Percentiles rank a stretch among this genome's conserved stretches.
phyloP scores from a whole-genome alignment of 129 eudicot genomes.

The Helianthus annuus region DNA sequence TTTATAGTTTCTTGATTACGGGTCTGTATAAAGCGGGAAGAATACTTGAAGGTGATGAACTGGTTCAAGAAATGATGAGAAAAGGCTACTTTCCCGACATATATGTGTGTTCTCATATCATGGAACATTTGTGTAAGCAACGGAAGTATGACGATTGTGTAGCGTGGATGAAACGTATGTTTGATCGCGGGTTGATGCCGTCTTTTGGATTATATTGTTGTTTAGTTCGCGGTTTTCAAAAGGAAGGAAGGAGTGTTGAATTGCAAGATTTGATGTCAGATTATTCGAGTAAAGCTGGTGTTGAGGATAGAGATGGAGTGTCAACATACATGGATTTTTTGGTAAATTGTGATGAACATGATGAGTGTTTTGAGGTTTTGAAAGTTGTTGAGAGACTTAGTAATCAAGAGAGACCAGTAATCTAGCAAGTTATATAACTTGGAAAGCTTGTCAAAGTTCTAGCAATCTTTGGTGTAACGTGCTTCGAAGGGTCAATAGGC shows the following conservation, averaged over 20 bases:
- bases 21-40: slow-evolving; percentile 44
- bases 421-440: no score
- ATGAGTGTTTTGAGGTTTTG: slow-evolving; percentile 36
- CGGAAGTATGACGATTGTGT: slow-evolving; percentile 29
- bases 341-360: slow-evolving; percentile 36
- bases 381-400: slow-evolving; percentile 30
- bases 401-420: slow-evolving; percentile 32
- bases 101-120: slow-evolving; percentile 21
- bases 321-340: slow-evolving; percentile 30
- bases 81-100: slow-evolving; percentile 30
- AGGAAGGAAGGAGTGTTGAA: slow-evolving; percentile 35
- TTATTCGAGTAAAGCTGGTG: slow-evolving; percentile 24
- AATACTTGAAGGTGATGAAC: slow-evolving; percentile 31
- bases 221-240: slow-evolving; percentile 32
- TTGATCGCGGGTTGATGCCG: slow-evolving; percentile 31
- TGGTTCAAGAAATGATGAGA: slow-evolving; percentile 40
- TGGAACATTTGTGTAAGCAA: slow-evolving; percentile 24
- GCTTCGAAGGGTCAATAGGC: no score
- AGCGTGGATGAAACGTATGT: slow-evolving; percentile 33
- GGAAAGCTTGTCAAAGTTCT: no score
- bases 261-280: slow-evolving; percentile 29
- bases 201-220: slow-evolving; percentile 29
- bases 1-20: slow-evolving; percentile 32
- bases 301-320: slow-evolving; percentile 35
- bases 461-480: no score